Conservation (phyloP, 768 basidiomycete species). For the Polyporus arcularius region DNA sequence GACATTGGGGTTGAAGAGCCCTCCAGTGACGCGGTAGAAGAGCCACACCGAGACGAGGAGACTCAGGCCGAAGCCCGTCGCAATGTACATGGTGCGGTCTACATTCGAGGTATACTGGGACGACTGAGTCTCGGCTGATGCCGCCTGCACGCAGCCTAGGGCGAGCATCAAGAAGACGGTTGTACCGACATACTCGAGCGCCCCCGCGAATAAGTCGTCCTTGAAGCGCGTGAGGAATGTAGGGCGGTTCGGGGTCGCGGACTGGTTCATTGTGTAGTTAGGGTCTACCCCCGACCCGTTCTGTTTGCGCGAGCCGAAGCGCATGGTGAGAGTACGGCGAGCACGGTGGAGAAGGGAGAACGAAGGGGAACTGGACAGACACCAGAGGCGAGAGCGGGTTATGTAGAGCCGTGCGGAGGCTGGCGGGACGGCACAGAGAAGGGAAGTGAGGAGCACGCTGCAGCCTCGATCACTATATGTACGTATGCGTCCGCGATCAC, state of each 20-base stretch:
- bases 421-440: slow-evolving; percentile 5
- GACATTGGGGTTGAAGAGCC: slow-evolving; percentile 67
- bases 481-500: slow-evolving; percentile 1
- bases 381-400: not conserved
- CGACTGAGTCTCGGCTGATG: slow-evolving; percentile 28
- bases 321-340: not conserved
- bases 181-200: slow-evolving; percentile 62
- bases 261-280: slow-evolving; percentile 2
- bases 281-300: slow-evolving; percentile 3
- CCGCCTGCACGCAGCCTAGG: slow-evolving; percentile 60
- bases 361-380: not conserved
- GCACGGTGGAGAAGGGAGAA: not conserved
- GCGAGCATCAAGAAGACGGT: slow-evolving; percentile 65
- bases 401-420: slow-evolving; percentile 1
- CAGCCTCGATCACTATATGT: not conserved
- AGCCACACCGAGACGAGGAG: slow-evolving; percentile 67
- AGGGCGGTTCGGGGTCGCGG: slow-evolving; percentile 1
- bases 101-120: slow-evolving; percentile 24
- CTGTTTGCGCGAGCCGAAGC: not conserved
- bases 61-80: slow-evolving; percentile 61
- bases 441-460: not conserved
- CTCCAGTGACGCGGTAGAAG: slow-evolving; percentile 65
- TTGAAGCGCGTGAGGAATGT: slow-evolving; percentile 31
- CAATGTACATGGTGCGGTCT: slow-evolving; percentile 54
- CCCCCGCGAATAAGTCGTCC: slow-evolving; percentile 49